Base-by-base conservation (phyloP, 106 monocot species). In the Agapanthus africanus region DNA sequence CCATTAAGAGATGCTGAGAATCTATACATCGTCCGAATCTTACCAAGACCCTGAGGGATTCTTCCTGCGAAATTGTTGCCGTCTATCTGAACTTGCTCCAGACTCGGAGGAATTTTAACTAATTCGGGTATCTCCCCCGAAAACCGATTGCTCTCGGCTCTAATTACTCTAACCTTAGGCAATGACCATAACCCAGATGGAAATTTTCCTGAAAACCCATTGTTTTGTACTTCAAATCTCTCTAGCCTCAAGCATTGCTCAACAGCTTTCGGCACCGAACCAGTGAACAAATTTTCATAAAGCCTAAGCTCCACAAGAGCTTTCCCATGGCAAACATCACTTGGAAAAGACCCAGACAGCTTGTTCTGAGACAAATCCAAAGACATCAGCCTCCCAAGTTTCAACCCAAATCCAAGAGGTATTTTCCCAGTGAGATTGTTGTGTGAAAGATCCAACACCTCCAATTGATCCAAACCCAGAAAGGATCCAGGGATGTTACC, bases 51-150 rank as follows among this genome's bases (percentile, higher is more conserved):
- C 18, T 16, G 72, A 7, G 90, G 86, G 62, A 90, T 83, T 51
- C 56, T 59, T 2, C 90, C 90, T 2, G 78, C 69, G 70, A 90
- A 83, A 71, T 71, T 76, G 63, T 90, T 90, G 76, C 83, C 79
- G 52, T 86, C 90, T 0, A 90, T 78, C 80, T 90, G 90, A 57
- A 90, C 78, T 52, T 86, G 90, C 68, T 90, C 90, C 4, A 90
- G 68, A n/a, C 27, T 65, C 7, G 81, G 68, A 7, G 66, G 32
- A 11, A 63, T 57, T 38, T 36, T 40, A 19, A 73, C 38, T 13
- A 71, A 63, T 19, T 76, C 80, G 8, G 90, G 90, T 8, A 90
- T 31, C 59, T 76, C 70, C 14, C 90, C 86, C 13, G 80, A 70
- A 51, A 90, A 83, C 50, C 54, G 67, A 46, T 90, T 90, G 74